phyloP scores from a whole-genome alignment of 2,329 filamentous ascomycete genomes.

The Trichoderma atroviride region DNA sequence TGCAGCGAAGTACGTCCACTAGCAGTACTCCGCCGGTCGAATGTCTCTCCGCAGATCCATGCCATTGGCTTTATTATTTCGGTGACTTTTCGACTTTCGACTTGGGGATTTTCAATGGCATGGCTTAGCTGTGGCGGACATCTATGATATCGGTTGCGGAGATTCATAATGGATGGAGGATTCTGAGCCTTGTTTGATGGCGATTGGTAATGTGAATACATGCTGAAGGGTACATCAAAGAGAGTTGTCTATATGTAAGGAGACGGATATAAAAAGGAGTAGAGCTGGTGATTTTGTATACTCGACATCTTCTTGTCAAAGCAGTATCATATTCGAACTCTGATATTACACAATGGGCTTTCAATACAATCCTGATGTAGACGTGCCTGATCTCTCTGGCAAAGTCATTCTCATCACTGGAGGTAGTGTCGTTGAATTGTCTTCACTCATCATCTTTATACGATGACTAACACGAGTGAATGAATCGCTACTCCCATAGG shows the following conservation, averaged over 20 bases:
- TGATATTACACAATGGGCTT: constrained; percentile 5
- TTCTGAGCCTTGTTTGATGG: neutral
- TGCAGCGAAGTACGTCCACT: neutral
- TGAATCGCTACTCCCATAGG: constrained; percentile 51
- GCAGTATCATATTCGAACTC: neutral
- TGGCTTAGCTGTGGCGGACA: neutral
- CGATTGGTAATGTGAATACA: neutral
- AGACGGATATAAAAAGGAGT: neutral
- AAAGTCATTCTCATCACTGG: constrained; percentile 82
- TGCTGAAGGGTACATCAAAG: neutral
- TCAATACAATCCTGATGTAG: constrained; percentile 31
- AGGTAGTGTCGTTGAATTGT: constrained; percentile 37
- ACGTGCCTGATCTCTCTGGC: constrained; percentile 68
- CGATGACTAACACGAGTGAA: neutral
- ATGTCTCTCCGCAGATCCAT: constrained; percentile 6
- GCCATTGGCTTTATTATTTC: neutral
- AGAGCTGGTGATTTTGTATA: too few relatives aligned
- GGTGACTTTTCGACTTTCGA: neutral
- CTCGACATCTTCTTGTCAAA: neutral
- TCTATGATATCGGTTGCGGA: neutral
- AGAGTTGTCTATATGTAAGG: too few relatives aligned
- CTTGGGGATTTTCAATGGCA: neutral
- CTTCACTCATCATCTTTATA: neutral
- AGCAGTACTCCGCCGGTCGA: constrained; percentile 4
- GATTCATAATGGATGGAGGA: neutral